These are phyloP conservation scores for Fusarium siculi DNA, from an alignment of 2,329 filamentous ascomycete genomes.

Conservation along the genomic window DNA sequence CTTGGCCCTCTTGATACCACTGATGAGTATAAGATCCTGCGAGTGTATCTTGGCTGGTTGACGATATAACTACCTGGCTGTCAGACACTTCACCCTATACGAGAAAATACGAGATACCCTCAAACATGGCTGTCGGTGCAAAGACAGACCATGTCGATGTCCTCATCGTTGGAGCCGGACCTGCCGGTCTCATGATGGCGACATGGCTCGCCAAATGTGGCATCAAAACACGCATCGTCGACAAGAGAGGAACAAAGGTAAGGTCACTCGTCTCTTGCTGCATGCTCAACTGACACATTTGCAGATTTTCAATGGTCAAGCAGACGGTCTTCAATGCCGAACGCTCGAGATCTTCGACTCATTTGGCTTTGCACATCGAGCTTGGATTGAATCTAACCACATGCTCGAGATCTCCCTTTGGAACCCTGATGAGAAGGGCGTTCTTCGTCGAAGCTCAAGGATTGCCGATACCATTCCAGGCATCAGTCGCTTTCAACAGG, in stretches of 20 bases:
- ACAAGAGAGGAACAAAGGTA: constrained; percentile 28
- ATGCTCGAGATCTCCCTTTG: constrained; percentile 64
- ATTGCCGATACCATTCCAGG: constrained; percentile 71
- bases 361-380: constrained; percentile 72
- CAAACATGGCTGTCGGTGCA: neutral
- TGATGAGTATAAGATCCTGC: neutral
- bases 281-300: neutral
- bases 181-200: constrained; percentile 5
- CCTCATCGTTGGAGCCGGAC: constrained; percentile 4
- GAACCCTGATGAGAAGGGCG: neutral
- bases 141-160: constrained; percentile 1
- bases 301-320: constrained; percentile 11
- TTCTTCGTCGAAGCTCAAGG: constrained; percentile 59
- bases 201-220: constrained; percentile 16
- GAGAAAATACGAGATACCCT: rapidly evolving
- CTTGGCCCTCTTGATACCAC: neutral
- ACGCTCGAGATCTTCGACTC: constrained; percentile 76
- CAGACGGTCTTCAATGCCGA: constrained; percentile 29
- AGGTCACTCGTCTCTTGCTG: rapidly evolving
- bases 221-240: constrained; percentile 25
- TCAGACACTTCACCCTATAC: rapidly evolving
- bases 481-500: constrained; percentile 71
- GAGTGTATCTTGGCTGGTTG: neutral
- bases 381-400: constrained; percentile 74
- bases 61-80: neutral